Conservation (phyloP, 2,329 filamentous ascomycete genomes). For the Aspergillus quadrilineatus region DNA sequence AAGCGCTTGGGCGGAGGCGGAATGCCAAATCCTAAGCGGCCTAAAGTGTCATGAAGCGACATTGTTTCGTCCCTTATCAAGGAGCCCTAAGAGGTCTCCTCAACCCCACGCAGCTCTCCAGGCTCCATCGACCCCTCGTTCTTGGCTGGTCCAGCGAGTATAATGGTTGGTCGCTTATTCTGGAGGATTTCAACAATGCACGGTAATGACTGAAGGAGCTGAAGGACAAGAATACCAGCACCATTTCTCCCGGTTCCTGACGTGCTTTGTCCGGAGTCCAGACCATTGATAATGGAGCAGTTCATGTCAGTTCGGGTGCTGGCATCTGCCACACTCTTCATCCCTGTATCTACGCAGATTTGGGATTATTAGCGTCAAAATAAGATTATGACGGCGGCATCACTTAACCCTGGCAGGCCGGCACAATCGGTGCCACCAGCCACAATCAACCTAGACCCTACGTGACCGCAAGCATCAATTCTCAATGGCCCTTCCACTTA, state of each 20-base stretch:
- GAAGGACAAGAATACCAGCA: neutral
- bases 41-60: conserved; percentile 31
- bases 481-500: neutral
- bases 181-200: too few relatives aligned
- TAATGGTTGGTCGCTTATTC: too few relatives aligned
- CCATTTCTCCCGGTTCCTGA: neutral
- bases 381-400: neutral
- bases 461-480: neutral
- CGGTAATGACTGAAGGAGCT: too few relatives aligned
- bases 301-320: neutral
- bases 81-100: neutral
- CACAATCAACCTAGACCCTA: neutral
- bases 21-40: conserved; percentile 35
- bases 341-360: neutral
- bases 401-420: neutral
- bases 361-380: neutral
- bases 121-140: neutral
- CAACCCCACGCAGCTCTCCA: neutral
- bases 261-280: neutral
- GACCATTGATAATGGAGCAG: neutral
- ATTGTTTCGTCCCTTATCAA: too few relatives aligned
- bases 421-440: neutral
- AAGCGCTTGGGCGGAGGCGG: conserved; percentile 53
- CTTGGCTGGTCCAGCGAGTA: neutral
- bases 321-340: neutral